These are phyloP conservation scores for Neonothopanus nambi DNA, from an alignment of 1,284 basidiomycete species.

Conservation along the genomic window DNA sequence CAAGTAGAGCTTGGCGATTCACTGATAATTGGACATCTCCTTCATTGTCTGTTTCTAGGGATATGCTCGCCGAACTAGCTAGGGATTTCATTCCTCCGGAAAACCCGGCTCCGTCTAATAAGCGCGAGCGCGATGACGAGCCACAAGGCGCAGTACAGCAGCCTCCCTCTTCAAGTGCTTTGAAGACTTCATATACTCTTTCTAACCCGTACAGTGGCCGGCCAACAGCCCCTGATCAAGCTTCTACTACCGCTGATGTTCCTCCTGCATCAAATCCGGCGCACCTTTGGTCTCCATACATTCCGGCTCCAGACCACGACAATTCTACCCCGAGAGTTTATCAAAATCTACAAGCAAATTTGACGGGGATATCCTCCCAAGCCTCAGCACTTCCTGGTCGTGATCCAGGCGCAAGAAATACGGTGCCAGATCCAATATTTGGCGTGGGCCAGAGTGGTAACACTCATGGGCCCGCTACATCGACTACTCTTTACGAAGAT, in stretches of 20 bases:
- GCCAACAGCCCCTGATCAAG: too few relatives aligned
- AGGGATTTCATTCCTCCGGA: constrained; percentile 7
- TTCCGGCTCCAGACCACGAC: not conserved
- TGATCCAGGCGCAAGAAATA: not conserved
- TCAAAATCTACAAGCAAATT: too few relatives aligned
- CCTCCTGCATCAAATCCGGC: not conserved
- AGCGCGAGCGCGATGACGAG: constrained; percentile 6
- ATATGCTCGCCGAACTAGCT: constrained; percentile 15
- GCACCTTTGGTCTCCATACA: not conserved
- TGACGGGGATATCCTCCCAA: too few relatives aligned
- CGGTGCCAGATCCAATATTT: not conserved
- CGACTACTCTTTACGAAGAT: not conserved
- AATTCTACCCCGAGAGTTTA: too few relatives aligned
- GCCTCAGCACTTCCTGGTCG: too few relatives aligned
- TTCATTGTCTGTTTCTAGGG: not conserved
- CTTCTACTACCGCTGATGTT: not conserved
- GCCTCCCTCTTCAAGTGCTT: not conserved
- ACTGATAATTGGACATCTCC: not conserved
- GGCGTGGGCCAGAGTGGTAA: constrained; percentile 1
- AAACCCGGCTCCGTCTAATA: constrained; percentile 1
- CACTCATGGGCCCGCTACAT: not conserved
- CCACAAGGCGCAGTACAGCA: not conserved
- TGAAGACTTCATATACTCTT: not conserved
- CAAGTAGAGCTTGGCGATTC: not conserved
- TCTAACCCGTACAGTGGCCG: not conserved